Evolutionary conservation across 2,329 filamentous ascomycete genomes (phyloP).

Genomic region (Coniochaeta sp.): DNA sequence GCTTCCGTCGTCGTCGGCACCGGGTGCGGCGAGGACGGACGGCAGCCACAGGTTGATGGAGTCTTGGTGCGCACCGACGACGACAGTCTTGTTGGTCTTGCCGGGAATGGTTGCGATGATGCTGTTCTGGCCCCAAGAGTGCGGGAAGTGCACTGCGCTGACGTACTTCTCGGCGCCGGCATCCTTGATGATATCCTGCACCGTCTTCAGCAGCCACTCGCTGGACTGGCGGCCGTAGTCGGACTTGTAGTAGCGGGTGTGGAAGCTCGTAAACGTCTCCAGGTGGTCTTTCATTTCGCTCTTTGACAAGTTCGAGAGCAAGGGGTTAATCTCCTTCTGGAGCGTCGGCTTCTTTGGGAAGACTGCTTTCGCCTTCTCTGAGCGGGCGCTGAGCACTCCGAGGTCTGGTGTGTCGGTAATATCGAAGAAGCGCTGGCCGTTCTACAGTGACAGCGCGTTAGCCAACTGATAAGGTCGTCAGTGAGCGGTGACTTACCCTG

Average conservation of each 20-base stretch:
- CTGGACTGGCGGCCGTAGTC: slow-evolving; percentile 76
- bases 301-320: slow-evolving; percentile 66
- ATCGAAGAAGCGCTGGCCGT: slow-evolving; percentile 87
- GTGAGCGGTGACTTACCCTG: slow-evolving; percentile 48
- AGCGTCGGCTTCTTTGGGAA: slow-evolving; percentile 32
- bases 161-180: slow-evolving; percentile 64
- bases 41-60: slow-evolving; percentile 91
- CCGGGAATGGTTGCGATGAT: slow-evolving; percentile 91
- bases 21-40: slow-evolving; percentile 74
- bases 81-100: slow-evolving; percentile 72
- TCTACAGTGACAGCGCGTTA: slow-evolving; percentile 36
- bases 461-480: slow-evolving; percentile 2
- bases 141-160: slow-evolving; percentile 65
- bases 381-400: slow-evolving; percentile 36
- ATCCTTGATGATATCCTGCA: slow-evolving; percentile 62
- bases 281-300: slow-evolving; percentile 70
- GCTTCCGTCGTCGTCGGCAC: slow-evolving; percentile 92
- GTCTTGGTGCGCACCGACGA: slow-evolving; percentile 90
- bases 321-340: slow-evolving; percentile 57
- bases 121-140: slow-evolving; percentile 83
- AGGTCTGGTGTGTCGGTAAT: slow-evolving; percentile 70
- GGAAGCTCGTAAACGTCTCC: slow-evolving; percentile 69
- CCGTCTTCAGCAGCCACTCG: slow-evolving; percentile 73
- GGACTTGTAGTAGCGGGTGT: slow-evolving; percentile 75
- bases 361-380: slow-evolving; percentile 40